Percentiles rank a stretch among this genome's conserved stretches.
Evolutionary conservation across 805 yeast genomes (phyloP).

Genomic region (Metschnikowia santaceciliae): DNA sequence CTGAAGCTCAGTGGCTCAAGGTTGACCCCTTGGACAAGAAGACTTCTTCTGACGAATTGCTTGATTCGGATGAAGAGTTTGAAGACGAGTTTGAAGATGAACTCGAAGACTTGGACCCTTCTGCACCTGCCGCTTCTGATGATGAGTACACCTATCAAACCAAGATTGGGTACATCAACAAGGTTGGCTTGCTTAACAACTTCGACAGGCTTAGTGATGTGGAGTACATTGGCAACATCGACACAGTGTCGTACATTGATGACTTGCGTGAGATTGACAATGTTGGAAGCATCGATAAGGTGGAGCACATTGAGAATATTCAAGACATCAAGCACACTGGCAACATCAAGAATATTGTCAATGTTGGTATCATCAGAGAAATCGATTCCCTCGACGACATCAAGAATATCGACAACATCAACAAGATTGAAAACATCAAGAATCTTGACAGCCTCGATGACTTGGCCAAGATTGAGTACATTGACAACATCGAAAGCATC

Average conservation of each 20-base stretch:
- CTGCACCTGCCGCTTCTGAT: background rate
- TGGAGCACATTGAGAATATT: conserved; percentile 4
- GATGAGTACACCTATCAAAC: background rate
- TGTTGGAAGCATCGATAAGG: conserved; percentile 4
- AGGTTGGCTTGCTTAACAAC: conserved; percentile 1
- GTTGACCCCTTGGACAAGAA: background rate
- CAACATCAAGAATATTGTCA: conserved; percentile 1
- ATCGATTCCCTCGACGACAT: conserved; percentile 2
- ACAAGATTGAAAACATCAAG: conserved; percentile 2
- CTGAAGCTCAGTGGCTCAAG: background rate
- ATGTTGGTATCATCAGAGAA: conserved; percentile 1
- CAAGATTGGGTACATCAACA: conserved; percentile 4
- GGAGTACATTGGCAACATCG: background rate
- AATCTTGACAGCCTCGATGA: conserved; percentile 2
- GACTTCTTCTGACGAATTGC: background rate
- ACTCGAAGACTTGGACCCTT: background rate
- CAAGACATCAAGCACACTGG: background rate
- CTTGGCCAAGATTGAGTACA: conserved; percentile 3
- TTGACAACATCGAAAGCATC: conserved; percentile 2
- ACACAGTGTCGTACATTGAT: background rate
- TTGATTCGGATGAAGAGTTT: background rate
- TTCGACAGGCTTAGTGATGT: conserved; percentile 2
- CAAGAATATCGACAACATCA: conserved; percentile 2
- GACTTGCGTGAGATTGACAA: conserved; percentile 4
- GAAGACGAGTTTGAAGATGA: background rate